These are phyloP conservation scores for Cutaneotrichosporon cavernicola DNA, from an alignment of 1,284 basidiomycete genomes.

Conservation along the genomic window DNA sequence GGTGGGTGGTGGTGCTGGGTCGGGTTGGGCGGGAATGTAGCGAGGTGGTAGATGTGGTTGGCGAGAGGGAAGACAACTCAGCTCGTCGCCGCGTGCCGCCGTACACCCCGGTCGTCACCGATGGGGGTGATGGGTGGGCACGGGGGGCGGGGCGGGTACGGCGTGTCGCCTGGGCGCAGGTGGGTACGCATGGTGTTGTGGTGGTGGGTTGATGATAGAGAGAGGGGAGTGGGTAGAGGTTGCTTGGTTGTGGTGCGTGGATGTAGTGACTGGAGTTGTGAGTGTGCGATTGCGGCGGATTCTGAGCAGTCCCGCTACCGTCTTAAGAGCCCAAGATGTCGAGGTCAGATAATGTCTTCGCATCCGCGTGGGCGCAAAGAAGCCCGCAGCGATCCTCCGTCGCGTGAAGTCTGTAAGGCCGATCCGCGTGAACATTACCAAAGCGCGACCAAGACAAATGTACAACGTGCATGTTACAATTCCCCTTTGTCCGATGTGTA, in stretches of 20 bases:
- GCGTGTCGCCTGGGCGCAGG: constrained; percentile 12
- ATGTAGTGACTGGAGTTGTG: not conserved
- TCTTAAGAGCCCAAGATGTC: not conserved
- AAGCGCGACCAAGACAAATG: not conserved
- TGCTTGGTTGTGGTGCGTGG: not conserved
- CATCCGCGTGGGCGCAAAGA: not conserved
- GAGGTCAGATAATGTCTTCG: not conserved
- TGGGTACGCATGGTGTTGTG: not conserved
- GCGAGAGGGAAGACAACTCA: not conserved
- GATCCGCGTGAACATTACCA: not conserved
- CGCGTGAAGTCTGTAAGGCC: not conserved
- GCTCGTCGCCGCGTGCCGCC: not conserved
- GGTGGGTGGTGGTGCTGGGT: too few species aligned
- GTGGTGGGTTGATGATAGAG: not conserved
- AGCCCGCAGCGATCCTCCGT: not conserved
- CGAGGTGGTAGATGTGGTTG: not conserved
- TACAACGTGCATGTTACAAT: not conserved
- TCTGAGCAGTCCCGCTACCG: not conserved
- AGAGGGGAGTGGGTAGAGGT: not conserved
- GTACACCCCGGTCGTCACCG: not conserved
- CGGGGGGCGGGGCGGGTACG: constrained; percentile 3
- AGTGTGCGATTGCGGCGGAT: not conserved
- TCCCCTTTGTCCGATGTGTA: too few species aligned
- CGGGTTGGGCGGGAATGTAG: not conserved
- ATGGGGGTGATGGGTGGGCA: constrained; percentile 9